Evolutionary conservation across 2,329 filamentous ascomycete species (phyloP).

Genomic region (Bipolaris bicolor): DNA sequence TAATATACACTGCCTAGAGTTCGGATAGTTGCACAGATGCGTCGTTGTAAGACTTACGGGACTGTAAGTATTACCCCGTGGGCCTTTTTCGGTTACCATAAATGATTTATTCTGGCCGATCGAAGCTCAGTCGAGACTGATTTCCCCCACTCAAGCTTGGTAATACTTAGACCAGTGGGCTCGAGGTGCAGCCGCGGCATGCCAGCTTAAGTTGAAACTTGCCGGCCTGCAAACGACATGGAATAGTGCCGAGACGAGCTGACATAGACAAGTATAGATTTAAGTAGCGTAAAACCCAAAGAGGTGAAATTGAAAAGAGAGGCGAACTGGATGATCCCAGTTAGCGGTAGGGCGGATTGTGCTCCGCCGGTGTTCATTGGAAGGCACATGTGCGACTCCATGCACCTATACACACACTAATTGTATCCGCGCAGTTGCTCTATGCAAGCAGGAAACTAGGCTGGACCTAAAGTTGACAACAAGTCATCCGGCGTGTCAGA

Average conservation of each 20-base stretch:
- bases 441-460: background rate
- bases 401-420: background rate
- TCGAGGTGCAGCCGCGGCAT: conserved; percentile 5
- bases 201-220: background rate
- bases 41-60: background rate
- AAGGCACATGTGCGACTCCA: background rate
- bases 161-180: background rate
- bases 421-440: background rate
- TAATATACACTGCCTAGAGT: background rate
- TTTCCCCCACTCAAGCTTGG: background rate
- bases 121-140: background rate
- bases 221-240: background rate
- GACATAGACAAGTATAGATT: background rate
- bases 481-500: background rate
- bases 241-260: background rate
- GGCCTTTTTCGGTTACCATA: background rate
- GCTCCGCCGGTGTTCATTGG: background rate
- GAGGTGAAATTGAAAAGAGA: background rate
- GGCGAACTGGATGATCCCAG: background rate
- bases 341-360: background rate
- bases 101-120: background rate
- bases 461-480: background rate
- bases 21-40: background rate
- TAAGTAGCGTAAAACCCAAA: background rate
- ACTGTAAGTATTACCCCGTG: background rate